Evolutionary conservation across 2,329 filamentous ascomycete genomes (phyloP).

Genomic region (Neophaeococcomyces aloes): DNA sequence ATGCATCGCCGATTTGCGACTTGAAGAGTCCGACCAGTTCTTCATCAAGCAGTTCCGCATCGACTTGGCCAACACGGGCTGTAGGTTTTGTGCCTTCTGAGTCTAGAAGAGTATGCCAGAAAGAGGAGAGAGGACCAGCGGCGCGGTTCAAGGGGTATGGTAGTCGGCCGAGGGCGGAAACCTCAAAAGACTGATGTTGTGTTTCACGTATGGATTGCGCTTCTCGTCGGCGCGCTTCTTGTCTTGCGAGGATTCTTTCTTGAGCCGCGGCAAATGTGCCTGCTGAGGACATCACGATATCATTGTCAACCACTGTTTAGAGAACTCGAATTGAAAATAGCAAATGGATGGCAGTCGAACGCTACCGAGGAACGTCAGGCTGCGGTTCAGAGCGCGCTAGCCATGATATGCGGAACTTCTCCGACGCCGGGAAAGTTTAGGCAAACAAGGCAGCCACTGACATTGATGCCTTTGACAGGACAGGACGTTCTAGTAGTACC

Average conservation of each 20-base stretch:
- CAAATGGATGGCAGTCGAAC: background rate
- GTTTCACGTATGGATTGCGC: conserved; percentile 47
- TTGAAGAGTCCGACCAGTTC: conserved; percentile 80
- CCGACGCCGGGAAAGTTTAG: too few relatives aligned
- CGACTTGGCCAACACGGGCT: conserved; percentile 90
- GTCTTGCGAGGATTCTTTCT: conserved; percentile 71
- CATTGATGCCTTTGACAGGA: background rate
- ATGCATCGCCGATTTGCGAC: conserved; percentile 71
- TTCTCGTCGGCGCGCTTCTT: conserved; percentile 61
- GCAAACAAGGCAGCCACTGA: too few relatives aligned
- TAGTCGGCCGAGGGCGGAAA: conserved; percentile 28
- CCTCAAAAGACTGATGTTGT: conserved; percentile 35
- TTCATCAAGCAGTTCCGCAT: conserved; percentile 88
- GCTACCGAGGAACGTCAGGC: conserved; percentile 8
- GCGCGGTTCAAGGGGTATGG: conserved; percentile 28
- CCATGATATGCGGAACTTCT: background rate
- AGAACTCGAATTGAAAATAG: background rate
- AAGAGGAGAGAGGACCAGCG: conserved; percentile 32
- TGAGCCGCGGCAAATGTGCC: conserved; percentile 80
- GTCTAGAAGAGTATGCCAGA: conserved; percentile 62
- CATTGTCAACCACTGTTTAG: background rate
- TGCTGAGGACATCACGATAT: conserved; percentile 38
- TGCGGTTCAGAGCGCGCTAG: background rate
- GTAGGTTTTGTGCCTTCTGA: conserved; percentile 71
- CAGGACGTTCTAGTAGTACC: background rate